Percentiles rank a stretch among this genome's conserved stretches.
Evolutionary conservation across 2,329 filamentous ascomycete genomes (phyloP).

Genomic region (Ophiostoma populinum): DNA sequence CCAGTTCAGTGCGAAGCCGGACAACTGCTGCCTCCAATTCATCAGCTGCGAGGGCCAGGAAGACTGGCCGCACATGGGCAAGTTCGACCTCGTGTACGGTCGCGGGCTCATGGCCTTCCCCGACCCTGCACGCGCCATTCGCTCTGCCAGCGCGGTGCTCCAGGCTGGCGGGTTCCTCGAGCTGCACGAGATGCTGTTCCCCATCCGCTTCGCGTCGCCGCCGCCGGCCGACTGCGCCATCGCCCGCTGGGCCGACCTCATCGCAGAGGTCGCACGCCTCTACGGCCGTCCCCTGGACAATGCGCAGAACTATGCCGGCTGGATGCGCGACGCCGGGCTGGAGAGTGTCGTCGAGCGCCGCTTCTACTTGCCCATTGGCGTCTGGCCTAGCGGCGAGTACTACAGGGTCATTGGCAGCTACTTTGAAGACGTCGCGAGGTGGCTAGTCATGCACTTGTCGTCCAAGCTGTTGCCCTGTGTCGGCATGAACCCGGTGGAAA

Average conservation of each 20-base stretch:
- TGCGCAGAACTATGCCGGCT: conserved; percentile 6
- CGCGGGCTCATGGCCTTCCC: conserved; percentile 7
- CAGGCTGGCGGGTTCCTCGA: conserved; percentile 5
- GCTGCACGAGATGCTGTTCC: conserved; percentile 8
- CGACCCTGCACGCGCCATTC: conserved; percentile 5
- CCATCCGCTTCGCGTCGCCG: conserved; percentile 6
- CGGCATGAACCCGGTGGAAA: conserved; percentile 3
- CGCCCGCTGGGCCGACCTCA: conserved; percentile 10
- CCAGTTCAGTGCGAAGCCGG: conserved; percentile 8
- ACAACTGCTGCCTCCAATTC: conserved; percentile 10
- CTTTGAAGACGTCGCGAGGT: too few relatives aligned
- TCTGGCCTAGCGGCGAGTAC: conserved; percentile 14
- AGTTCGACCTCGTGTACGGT: conserved; percentile 9
- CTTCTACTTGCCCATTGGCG: conserved; percentile 13
- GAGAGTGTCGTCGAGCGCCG: conserved; percentile 13
- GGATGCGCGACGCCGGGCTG: conserved; percentile 13
- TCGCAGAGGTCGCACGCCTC: conserved; percentile 9
- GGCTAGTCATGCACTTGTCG: too few relatives aligned
- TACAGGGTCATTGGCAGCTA: conserved; percentile 13
- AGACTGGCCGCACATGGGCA: conserved; percentile 6
- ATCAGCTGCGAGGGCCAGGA: conserved; percentile 9
- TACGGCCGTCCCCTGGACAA: conserved; percentile 13
- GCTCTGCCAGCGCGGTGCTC: conserved; percentile 1
- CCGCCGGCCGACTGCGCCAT: conserved; percentile 7
- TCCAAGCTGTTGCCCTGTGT: conserved; percentile 4